A percentile compares a stretch with the other conserved stretches of the same genome.
Conservation (phyloP, 495 filamentous ascomycete species). For the Endocarpon pusillum region DNA sequence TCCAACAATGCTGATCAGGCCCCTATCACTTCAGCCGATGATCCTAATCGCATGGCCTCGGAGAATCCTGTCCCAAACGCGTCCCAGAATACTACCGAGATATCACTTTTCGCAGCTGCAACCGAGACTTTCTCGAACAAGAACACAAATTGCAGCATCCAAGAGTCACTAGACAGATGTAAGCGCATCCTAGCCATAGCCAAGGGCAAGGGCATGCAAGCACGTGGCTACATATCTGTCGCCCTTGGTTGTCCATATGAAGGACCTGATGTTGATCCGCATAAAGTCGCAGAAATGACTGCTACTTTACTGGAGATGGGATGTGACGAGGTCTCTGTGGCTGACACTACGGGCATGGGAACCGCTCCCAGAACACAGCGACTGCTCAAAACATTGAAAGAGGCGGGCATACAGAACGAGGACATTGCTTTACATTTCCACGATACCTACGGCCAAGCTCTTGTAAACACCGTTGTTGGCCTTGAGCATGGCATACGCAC, state of each 20-base stretch:
- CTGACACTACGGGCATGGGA: constrained; percentile 94
- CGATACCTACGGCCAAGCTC: constrained; percentile 88
- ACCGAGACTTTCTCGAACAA: constrained; percentile 81
- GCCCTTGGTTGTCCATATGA: constrained; percentile 91
- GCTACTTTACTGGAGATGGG: constrained; percentile 81
- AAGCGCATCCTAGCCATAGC: constrained; percentile 56
- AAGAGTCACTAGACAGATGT: constrained; percentile 62
- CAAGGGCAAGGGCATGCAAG: constrained; percentile 50
- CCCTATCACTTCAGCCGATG: constrained; percentile 21
- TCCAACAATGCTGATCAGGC: constrained; percentile 9
- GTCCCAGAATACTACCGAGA: constrained; percentile 37
- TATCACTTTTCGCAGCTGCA: constrained; percentile 84
- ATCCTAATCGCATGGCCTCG: constrained; percentile 25
- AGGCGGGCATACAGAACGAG: constrained; percentile 59
- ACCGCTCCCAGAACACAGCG: constrained; percentile 64
- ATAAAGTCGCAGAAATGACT: constrained; percentile 68
- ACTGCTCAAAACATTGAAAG: constrained; percentile 50
- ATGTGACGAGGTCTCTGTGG: constrained; percentile 83
- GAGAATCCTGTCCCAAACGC: constrained; percentile 1
- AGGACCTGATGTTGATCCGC: constrained; percentile 62
- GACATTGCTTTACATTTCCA: constrained; percentile 91
- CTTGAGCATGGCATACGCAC: constrained; percentile 76
- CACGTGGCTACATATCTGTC: constrained; percentile 89
- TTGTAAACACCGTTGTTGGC: constrained; percentile 75
- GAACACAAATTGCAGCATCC: constrained; percentile 83